Percentiles rank a stretch among this genome's conserved stretches.
Conservation (phyloP, 1,284 basidiomycete genomes). For the Ceratobasidium sp. region DNA sequence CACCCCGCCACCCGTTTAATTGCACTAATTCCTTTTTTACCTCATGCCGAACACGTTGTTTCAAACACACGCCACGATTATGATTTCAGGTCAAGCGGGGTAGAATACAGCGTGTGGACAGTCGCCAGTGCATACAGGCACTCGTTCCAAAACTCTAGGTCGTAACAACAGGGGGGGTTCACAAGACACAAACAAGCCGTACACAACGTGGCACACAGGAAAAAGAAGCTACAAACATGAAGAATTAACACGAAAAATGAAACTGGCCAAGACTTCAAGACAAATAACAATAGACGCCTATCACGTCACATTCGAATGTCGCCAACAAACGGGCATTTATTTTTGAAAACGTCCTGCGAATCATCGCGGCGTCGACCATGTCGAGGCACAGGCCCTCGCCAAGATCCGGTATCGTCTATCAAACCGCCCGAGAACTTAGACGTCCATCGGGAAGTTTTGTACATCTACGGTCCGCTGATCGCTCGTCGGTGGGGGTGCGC, state of each 20-base stretch:
- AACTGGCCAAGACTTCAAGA: neutral
- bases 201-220: neutral
- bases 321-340: neutral
- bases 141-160: neutral
- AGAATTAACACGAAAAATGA: neutral
- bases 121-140: neutral
- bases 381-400: neutral
- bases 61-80: conserved; percentile 21
- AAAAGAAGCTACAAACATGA: neutral
- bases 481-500: conserved; percentile 2
- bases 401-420: neutral
- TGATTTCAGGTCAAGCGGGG: conserved; percentile 24
- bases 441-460: conserved; percentile 36
- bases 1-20: conserved; percentile 10
- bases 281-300: neutral
- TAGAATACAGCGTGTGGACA: conserved; percentile 17
- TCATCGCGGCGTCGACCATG: neutral
- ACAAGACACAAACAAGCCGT: neutral
- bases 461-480: conserved; percentile 32
- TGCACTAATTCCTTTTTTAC: conserved; percentile 2
- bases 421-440: no score
- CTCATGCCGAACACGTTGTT: conserved; percentile 35
- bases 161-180: neutral
- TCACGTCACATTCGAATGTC: neutral
- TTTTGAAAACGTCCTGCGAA: neutral